Evolutionary conservation across 345 rosid genomes (phyloP).

Genomic region (Alliaria petiolata): DNA sequence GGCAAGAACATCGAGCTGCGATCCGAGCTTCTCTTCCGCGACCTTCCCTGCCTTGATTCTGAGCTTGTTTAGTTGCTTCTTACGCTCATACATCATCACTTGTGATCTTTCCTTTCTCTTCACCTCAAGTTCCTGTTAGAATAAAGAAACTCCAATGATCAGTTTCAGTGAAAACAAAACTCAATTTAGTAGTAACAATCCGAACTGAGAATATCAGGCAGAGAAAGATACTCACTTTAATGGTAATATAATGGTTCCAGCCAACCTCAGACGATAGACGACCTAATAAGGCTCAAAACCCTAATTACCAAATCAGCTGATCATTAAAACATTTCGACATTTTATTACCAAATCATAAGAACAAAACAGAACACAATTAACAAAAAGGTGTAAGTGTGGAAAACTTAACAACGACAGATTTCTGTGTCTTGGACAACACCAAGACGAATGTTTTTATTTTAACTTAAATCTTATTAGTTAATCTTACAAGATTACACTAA

Average conservation of each 20-base stretch:
- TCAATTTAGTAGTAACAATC: too few species aligned
- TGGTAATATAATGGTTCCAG: slow-evolving; percentile 68
- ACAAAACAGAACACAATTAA: neutral
- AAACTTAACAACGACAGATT: too few species aligned
- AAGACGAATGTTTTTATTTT: too few species aligned
- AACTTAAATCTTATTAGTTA: too few species aligned
- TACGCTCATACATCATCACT: slow-evolving; percentile 46
- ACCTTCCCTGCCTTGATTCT: slow-evolving; percentile 59
- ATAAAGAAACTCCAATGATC: neutral
- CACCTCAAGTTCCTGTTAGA: slow-evolving; percentile 48
- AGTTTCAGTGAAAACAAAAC: neutral
- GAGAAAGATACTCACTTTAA: slow-evolving; percentile 21
- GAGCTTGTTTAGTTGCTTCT: slow-evolving; percentile 41
- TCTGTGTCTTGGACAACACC: too few species aligned
- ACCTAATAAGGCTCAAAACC: slow-evolving; percentile 55
- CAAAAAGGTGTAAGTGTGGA: too few species aligned
- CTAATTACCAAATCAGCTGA: too few species aligned
- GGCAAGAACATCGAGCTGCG: neutral
- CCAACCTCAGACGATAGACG: too few species aligned
- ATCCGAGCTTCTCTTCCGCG: slow-evolving; percentile 62
- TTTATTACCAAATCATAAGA: neutral
- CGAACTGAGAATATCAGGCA: neutral
- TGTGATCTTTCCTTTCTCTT: slow-evolving; percentile 71
- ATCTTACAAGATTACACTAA: too few species aligned
- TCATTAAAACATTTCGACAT: too few species aligned